These are phyloP conservation scores for Sechiopsis laciniata DNA, from an alignment of 306 rosid species.

Conservation along the genomic window DNA sequence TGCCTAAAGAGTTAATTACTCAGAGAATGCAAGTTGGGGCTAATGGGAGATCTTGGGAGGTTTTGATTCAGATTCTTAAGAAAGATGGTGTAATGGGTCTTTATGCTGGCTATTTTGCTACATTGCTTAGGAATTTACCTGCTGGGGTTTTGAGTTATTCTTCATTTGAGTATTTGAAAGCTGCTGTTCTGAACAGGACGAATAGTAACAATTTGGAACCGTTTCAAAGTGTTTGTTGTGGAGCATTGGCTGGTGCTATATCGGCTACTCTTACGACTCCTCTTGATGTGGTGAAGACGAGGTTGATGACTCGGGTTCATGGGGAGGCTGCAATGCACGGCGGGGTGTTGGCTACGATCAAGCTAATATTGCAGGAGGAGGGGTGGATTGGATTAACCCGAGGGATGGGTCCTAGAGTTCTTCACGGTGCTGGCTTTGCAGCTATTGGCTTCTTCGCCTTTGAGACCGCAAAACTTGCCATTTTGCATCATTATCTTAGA, in stretches of 20 bases:
- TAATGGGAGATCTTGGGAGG: conserved; percentile 66
- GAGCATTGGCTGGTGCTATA: conserved; percentile 84
- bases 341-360: conserved; percentile 56
- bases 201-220: conserved; percentile 47
- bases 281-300: conserved; percentile 82
- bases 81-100: conserved; percentile 76
- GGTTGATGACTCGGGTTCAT: conserved; percentile 78
- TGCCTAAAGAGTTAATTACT: conserved; percentile 81
- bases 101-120: conserved; percentile 74
- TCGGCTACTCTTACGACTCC: conserved; percentile 87
- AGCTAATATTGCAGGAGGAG: conserved; percentile 64
- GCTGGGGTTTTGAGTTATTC: conserved; percentile 91
- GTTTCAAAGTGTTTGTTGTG: conserved; percentile 71
- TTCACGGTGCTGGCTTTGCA: conserved; percentile 86
- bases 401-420: conserved; percentile 90
- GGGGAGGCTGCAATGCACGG: conserved; percentile 45
- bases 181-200: conserved; percentile 44
- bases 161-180: conserved; percentile 76
- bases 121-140: conserved; percentile 66
- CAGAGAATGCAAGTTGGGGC: conserved; percentile 90
- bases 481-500: conserved; percentile 51
- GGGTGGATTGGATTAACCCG: conserved; percentile 74
- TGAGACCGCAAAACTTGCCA: conserved; percentile 74
- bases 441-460: conserved; percentile 90
- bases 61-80: conserved; percentile 45